Base-by-base conservation (phyloP, 768 basidiomycete species). In the Hericium alpestre region DNA sequence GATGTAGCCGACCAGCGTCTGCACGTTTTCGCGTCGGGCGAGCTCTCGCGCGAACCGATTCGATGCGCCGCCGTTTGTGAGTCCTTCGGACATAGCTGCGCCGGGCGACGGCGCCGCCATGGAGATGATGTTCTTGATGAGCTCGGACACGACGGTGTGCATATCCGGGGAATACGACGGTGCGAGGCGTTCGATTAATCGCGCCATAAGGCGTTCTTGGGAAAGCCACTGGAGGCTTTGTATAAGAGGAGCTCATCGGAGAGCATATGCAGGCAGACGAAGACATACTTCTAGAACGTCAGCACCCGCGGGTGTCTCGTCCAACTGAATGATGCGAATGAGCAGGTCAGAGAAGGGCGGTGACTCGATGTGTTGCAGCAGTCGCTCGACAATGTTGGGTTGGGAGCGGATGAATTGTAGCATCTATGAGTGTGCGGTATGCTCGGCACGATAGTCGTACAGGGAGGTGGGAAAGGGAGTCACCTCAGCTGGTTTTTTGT, bases 91-190 rank as follows among this genome's bases (percentile, higher is more conserved):
- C 63, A 92, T 77, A 56, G 77, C 89, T 56, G 82, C 82, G 4
- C 81, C 84, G 3, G 90, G 88, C 0, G 92, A 88, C 6, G 91
- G 90, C 1, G 93, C 86, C 38, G 93, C 90, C 78, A 96, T 87
- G 39, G 91, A 87, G 61, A 99, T 93, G 61, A 98, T 93, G 52
- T 87, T 87, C 69, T 95, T 95, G 65, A 98, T 83, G 55, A 97
- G 77, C 57, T 99, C 96, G 0, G 92, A 80, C 37, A 92, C 90
- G 57, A 92, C 85, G 8, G 82, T 77, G 70, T 98, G 96, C 56
- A 88, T 81, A 57, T 90, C 84, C 38, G 82, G 74, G 20, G 83
- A 78, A 58, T 90, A 75, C 10, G 77, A 68, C 0, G 96, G 93
- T 13, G 93, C 89, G 22, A 99, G 80, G 49, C 93, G 77, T 60